phyloP scores from a whole-genome alignment of 139 green algal species.

The Volvox africanus region DNA sequence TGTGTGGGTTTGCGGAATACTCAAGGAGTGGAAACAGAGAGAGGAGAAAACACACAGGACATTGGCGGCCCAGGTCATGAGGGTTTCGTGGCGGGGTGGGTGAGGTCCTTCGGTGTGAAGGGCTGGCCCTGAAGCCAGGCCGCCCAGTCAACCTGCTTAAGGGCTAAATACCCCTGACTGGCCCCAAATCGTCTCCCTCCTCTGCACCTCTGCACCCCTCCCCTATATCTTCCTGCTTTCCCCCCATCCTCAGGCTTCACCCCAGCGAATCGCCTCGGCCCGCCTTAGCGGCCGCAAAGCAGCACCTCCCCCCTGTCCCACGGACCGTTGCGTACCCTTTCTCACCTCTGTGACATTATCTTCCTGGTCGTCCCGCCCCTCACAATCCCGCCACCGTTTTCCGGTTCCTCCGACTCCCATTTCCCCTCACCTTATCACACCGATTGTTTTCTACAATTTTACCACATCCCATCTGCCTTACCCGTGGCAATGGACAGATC shows the following conservation, averaged over 20 bases:
- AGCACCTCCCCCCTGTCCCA: not conserved
- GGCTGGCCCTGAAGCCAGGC: too few species aligned
- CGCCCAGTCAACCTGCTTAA: too few species aligned
- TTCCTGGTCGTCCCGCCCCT: not conserved
- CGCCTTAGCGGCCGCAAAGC: not conserved
- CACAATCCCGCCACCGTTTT: not conserved
- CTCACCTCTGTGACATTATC: too few species aligned
- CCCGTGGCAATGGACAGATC: constrained; percentile 54
- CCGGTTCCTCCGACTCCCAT: not conserved
- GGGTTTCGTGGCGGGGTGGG: too few species aligned
- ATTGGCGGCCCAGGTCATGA: too few species aligned
- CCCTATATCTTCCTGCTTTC: not conserved
- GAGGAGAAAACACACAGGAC: not conserved
- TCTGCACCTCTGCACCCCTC: not conserved
- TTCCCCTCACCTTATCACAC: not conserved
- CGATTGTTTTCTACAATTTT: not conserved
- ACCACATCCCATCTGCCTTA: not conserved
- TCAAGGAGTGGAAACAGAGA: not conserved
- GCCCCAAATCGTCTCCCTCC: too few species aligned
- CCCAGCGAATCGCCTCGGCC: not conserved
- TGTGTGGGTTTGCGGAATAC: not conserved
- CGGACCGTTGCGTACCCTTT: too few species aligned
- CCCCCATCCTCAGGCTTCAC: not conserved
- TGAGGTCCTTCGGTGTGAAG: too few species aligned
- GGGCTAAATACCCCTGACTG: too few species aligned